These are phyloP conservation scores for Phytophthora melonis DNA, from an alignment of 352 stramenopile species.

Conservation along the genomic window DNA sequence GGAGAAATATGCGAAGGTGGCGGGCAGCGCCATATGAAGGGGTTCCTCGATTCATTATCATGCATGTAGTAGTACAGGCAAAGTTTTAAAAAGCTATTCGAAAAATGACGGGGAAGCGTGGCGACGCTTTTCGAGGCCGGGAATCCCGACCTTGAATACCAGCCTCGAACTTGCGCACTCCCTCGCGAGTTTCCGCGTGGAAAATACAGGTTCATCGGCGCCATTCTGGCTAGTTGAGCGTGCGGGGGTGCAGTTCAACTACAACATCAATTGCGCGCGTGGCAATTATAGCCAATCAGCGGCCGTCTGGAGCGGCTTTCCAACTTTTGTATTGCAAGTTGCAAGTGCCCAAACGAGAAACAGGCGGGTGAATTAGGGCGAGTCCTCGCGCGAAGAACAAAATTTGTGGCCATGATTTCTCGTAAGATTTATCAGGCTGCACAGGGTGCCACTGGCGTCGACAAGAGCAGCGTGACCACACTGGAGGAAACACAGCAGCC, in stretches of 20 bases:
- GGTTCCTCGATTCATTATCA: neutral
- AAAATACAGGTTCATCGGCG: conserved; percentile 22
- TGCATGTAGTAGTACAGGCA: neutral
- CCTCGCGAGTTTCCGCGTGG: conserved; percentile 5
- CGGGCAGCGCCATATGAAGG: conserved; percentile 22
- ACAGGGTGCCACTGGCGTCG: neutral
- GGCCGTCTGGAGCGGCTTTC: conserved; percentile 7
- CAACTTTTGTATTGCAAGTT: conserved; percentile 1
- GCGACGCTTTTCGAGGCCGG: neutral
- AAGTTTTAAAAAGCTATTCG: neutral
- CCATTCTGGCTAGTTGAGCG: conserved; percentile 18
- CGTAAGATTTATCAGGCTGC: conserved; percentile 12
- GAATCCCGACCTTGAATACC: conserved; percentile 6
- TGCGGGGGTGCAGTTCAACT: conserved; percentile 3
- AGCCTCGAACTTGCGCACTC: conserved; percentile 11
- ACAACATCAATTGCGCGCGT: conserved; percentile 8
- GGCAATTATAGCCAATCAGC: conserved; percentile 11
- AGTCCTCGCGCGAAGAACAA: conserved; percentile 7
- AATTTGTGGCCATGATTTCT: conserved; percentile 19
- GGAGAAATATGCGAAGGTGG: conserved; percentile 25
- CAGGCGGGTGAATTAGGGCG: conserved; percentile 4
- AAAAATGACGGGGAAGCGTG: neutral
- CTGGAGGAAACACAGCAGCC: neutral
- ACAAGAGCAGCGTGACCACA: neutral
- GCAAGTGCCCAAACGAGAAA: conserved; percentile 12